A percentile compares a stretch with the other conserved stretches of the same genome.
phyloP scores from a whole-genome alignment of 1,284 basidiomycete genomes.

The Exobasidium cylindrosporum region DNA sequence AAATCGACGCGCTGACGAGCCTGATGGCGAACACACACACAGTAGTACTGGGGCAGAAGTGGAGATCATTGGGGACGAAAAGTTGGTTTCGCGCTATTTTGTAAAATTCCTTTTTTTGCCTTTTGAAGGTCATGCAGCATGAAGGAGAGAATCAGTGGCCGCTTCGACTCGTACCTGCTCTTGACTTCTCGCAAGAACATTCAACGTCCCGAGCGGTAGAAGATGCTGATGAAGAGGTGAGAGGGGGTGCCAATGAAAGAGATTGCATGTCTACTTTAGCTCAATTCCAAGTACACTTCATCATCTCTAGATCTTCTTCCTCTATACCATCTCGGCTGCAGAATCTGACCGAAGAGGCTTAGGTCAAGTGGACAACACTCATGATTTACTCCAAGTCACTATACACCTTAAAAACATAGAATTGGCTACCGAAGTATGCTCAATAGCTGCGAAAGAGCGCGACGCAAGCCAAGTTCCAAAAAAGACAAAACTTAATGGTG shows the following conservation, averaged over 20 bases:
- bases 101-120: no score
- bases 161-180: no score
- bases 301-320: slow-evolving; percentile 17
- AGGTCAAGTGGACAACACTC: slow-evolving; percentile 29
- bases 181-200: background rate
- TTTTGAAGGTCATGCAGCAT: no score
- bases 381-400: slow-evolving; percentile 24
- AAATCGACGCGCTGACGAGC: no score
- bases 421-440: background rate
- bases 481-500: background rate
- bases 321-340: slow-evolving; percentile 18
- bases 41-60: no score
- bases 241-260: no score
- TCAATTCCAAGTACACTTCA: background rate
- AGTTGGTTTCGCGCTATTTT: no score
- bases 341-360: slow-evolving; percentile 20
- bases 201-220: slow-evolving; percentile 12
- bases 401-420: slow-evolving; percentile 7
- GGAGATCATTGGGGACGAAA: no score
- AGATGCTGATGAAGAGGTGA: slow-evolving; percentile 22
- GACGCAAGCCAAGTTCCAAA: slow-evolving; percentile 8
- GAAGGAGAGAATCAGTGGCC: no score
- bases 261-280: background rate
- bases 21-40: no score
- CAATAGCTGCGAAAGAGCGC: background rate